Percentiles rank a stretch among this genome's conserved stretches.
phyloP scores from a whole-genome alignment of 257 asterid genomes.

The Salvia hispanica region DNA sequence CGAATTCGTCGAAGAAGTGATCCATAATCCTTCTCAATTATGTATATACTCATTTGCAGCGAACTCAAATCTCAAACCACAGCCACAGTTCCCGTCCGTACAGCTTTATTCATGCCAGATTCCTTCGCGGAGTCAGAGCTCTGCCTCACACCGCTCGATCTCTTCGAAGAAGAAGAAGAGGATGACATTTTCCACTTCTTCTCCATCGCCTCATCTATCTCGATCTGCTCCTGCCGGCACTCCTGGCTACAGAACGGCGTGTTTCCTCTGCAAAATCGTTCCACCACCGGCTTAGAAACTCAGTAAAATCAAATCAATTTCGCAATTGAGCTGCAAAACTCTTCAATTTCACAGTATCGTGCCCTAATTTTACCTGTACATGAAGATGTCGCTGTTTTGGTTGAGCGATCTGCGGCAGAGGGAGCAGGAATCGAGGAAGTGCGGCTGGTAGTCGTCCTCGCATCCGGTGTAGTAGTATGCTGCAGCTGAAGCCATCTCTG shows the following conservation, averaged over 20 bases:
- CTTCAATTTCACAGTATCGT: no score
- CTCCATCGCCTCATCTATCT: constrained; percentile 79
- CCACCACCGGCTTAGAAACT: no score
- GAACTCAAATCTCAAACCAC: constrained; percentile 48
- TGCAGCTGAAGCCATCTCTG: constrained; percentile 46
- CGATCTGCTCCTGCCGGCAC: constrained; percentile 95
- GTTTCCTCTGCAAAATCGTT: constrained; percentile 69
- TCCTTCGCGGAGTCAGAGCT: constrained; percentile 51
- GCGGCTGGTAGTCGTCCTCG: constrained; percentile 60
- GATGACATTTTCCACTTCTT: constrained; percentile 58
- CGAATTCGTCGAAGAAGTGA: constrained; percentile 5
- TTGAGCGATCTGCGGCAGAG: constrained; percentile 67
- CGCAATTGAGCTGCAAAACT: no score
- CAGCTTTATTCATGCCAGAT: constrained; percentile 56
- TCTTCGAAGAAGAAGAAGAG: constrained; percentile 45
- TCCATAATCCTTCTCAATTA: background rate
- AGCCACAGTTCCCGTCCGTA: constrained; percentile 65
- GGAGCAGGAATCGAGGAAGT: constrained; percentile 81
- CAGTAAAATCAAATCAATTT: no score
- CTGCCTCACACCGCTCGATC: constrained; percentile 42
- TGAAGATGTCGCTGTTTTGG: constrained; percentile 80
- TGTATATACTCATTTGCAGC: background rate
- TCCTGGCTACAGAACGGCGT: constrained; percentile 92
- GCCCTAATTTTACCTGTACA: constrained; percentile 70
- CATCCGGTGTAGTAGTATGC: constrained; percentile 49